Percentiles rank a stretch among this genome's conserved stretches.
These are phyloP conservation scores for Garcia nutans DNA, from an alignment of 345 rosid genomes.

Conservation along the genomic window DNA sequence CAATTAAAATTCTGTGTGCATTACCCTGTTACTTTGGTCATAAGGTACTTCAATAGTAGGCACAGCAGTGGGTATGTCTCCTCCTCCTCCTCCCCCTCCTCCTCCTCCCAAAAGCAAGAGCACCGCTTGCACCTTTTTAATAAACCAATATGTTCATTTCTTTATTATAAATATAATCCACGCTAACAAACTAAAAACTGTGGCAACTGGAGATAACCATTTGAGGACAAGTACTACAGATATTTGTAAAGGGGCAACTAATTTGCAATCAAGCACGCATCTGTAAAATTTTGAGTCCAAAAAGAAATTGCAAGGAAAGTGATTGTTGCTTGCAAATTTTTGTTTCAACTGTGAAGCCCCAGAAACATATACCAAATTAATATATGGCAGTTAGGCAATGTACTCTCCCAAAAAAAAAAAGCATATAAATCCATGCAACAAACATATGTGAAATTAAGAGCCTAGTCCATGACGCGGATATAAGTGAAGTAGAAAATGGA, in stretches of 20 bases:
- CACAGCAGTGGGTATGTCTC: conserved; percentile 51
- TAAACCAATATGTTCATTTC: conserved; percentile 1
- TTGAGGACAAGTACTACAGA: not conserved
- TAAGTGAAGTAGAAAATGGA: not conserved
- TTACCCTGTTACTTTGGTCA: conserved; percentile 49
- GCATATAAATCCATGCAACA: not conserved
- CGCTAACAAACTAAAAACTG: conserved; percentile 1
- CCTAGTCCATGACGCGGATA: not conserved
- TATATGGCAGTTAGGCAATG: not conserved
- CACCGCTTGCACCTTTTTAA: conserved; percentile 61
- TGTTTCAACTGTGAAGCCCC: not conserved
- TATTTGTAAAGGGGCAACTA: not conserved
- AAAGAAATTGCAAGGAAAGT: not conserved
- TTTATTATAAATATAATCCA: not conserved
- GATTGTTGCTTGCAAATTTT: not conserved
- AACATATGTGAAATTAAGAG: not conserved
- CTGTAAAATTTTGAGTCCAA: not conserved
- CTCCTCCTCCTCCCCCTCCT: conserved; percentile 45
- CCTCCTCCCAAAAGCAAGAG: conserved; percentile 66
- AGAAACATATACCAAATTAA: not conserved
- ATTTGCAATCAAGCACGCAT: not conserved
- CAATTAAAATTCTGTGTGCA: conserved; percentile 5
- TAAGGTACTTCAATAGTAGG: conserved; percentile 50
- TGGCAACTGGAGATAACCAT: not conserved
- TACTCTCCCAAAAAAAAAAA: not conserved